A percentile compares a stretch with the other conserved stretches of the same genome.
Conservation (phyloP, 2,329 filamentous ascomycete genomes). For the Penicillium sp. region DNA sequence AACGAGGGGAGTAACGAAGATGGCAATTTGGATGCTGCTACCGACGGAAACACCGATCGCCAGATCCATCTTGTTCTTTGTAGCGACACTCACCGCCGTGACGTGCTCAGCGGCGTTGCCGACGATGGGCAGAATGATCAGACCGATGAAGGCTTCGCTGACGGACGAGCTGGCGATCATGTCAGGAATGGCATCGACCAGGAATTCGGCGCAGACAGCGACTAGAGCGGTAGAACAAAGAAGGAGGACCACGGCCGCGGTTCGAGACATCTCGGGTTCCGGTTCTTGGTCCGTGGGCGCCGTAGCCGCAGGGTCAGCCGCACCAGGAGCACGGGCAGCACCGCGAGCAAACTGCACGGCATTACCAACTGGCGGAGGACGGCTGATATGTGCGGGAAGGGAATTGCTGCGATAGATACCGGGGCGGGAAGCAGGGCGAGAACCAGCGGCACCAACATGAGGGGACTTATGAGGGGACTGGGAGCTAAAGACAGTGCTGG, state of each 20-base stretch:
- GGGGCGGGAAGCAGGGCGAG: slow-evolving; percentile 16
- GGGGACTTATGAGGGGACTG: slow-evolving; percentile 11
- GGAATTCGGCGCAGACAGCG: slow-evolving; percentile 67
- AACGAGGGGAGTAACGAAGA: slow-evolving; percentile 74
- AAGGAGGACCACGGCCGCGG: slow-evolving; percentile 55
- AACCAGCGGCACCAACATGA: slow-evolving; percentile 11
- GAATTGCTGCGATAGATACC: slow-evolving; percentile 33
- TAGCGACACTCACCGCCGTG: slow-evolving; percentile 73
- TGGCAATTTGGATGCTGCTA: slow-evolving; percentile 74
- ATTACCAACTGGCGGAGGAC: slow-evolving; percentile 30
- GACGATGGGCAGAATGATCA: slow-evolving; percentile 79
- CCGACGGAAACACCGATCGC: slow-evolving; percentile 78
- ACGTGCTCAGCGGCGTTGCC: slow-evolving; percentile 81
- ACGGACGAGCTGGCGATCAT: slow-evolving; percentile 61
- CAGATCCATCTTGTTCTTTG: slow-evolving; percentile 83
- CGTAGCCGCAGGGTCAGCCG: slow-evolving; percentile 9
- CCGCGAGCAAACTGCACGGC: slow-evolving; percentile 35
- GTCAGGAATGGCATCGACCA: slow-evolving; percentile 69
- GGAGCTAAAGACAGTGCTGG: slow-evolving; percentile 36
- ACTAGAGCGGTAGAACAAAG: slow-evolving; percentile 56
- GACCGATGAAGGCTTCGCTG: slow-evolving; percentile 72
- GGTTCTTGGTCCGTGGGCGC: slow-evolving; percentile 14
- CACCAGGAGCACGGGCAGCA: slow-evolving; percentile 28
- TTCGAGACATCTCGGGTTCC: slow-evolving; percentile 52
- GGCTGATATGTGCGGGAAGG: slow-evolving; percentile 28